Percentiles rank a stretch among this genome's conserved stretches.
Evolutionary conservation across 1,284 basidiomycete species (phyloP).

Genomic region (Kwoniella shivajii): DNA sequence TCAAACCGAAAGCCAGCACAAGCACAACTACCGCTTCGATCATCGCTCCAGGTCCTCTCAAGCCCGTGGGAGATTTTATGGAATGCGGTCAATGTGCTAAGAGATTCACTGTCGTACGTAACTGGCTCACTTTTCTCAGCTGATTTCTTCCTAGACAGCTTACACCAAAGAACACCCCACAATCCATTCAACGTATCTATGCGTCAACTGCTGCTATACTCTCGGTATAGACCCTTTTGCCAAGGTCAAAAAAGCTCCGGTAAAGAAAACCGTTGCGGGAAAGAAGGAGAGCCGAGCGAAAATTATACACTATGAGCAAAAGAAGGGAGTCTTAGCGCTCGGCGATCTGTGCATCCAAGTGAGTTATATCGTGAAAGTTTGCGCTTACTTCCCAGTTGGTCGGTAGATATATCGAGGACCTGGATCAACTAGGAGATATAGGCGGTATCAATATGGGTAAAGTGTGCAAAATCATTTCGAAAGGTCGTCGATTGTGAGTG

Average conservation of each 20-base stretch:
- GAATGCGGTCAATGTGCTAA: slow-evolving; percentile 79
- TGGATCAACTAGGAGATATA: slow-evolving; percentile 87
- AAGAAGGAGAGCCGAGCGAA: slow-evolving; percentile 49
- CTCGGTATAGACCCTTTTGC: slow-evolving; percentile 74
- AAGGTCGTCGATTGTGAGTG: slow-evolving; percentile 79
- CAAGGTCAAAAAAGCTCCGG: slow-evolving; percentile 65
- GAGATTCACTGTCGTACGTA: slow-evolving; percentile 83
- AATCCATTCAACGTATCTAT: slow-evolving; percentile 69
- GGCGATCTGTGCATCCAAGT: slow-evolving; percentile 79
- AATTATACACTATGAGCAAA: slow-evolving; percentile 70
- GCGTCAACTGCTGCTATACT: slow-evolving; percentile 74
- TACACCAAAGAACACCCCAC: slow-evolving; percentile 71
- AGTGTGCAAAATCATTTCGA: slow-evolving; percentile 80
- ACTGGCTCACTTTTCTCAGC: neutral
- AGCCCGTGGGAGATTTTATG: slow-evolving; percentile 76
- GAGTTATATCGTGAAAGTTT: slow-evolving; percentile 14
- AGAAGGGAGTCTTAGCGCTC: slow-evolving; percentile 65
- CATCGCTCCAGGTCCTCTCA: slow-evolving; percentile 56
- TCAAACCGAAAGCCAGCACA: slow-evolving; percentile 5
- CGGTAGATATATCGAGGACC: slow-evolving; percentile 81
- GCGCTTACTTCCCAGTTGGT: slow-evolving; percentile 64
- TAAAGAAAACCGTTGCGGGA: slow-evolving; percentile 58
- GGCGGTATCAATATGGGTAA: slow-evolving; percentile 77
- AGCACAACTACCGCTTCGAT: slow-evolving; percentile 33
- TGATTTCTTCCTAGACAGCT: slow-evolving; percentile 63